Evolutionary conservation across 768 basidiomycete genomes (phyloP).

Genomic region (Pulveroboletus ravenelii): DNA sequence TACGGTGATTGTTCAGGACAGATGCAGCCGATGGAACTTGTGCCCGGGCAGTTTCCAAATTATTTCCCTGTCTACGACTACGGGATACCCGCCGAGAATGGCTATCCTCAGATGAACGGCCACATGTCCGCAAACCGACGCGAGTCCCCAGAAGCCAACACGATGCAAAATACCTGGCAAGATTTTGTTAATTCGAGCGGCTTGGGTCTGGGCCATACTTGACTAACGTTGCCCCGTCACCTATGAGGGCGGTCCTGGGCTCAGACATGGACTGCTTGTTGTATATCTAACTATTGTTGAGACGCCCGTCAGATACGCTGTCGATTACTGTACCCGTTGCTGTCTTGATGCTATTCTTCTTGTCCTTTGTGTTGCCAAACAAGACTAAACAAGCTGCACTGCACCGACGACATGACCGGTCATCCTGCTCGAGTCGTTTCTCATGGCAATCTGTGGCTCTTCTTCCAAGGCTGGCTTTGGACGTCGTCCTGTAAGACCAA

Average conservation of each 20-base stretch:
- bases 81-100: conserved; percentile 33
- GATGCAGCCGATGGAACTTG: conserved; percentile 30
- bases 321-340: conserved; percentile 11
- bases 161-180: conserved; percentile 57
- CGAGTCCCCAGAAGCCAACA: conserved; percentile 53
- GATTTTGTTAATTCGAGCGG: conserved; percentile 48
- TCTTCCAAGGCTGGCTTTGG: conserved; percentile 54
- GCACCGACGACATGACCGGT: neutral
- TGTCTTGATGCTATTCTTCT: conserved; percentile 11
- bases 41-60: conserved; percentile 47
- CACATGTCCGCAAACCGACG: conserved; percentile 33
- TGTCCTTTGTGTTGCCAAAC: conserved; percentile 13
- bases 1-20: conserved; percentile 19
- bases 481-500: conserved; percentile 29
- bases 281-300: conserved; percentile 19
- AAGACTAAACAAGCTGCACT: conserved; percentile 17
- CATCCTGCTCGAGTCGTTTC: neutral
- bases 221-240: conserved; percentile 6
- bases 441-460: conserved; percentile 56
- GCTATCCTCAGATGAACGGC: conserved; percentile 37
- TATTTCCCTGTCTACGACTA: conserved; percentile 80
- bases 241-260: neutral
- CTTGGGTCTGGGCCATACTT: conserved; percentile 14
- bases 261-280: conserved; percentile 1
- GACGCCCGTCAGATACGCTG: neutral